Percentiles rank a stretch among this genome's conserved stretches.
These are phyloP conservation scores for Nematocida parisii DNA, from an alignment of 371 early-diverging fungal species.

Conservation along the genomic window DNA sequence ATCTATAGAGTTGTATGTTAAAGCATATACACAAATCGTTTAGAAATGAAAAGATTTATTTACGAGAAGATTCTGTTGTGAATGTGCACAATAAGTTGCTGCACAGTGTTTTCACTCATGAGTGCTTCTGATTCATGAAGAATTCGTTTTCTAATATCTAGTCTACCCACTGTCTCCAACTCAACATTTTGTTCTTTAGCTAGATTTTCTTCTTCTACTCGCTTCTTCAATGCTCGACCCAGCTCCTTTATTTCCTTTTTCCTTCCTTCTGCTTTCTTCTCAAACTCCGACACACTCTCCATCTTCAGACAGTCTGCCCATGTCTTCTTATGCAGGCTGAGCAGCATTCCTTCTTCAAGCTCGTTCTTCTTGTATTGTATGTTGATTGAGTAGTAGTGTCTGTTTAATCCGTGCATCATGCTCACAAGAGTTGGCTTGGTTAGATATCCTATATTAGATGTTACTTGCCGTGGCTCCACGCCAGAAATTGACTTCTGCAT, in stretches of 20 bases:
- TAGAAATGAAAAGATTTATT: slow-evolving; percentile 29
- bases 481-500: slow-evolving; percentile 80
- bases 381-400: slow-evolving; percentile 96
- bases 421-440: slow-evolving; percentile 93
- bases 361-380: slow-evolving; percentile 97
- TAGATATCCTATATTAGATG: slow-evolving; percentile 96
- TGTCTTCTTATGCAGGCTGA: slow-evolving; percentile 93
- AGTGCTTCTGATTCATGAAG: slow-evolving; percentile 64
- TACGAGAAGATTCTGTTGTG: slow-evolving; percentile 65
- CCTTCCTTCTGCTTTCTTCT: slow-evolving; percentile 68
- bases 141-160: slow-evolving; percentile 67
- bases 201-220: slow-evolving; percentile 62
- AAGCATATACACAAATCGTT: too few relatives aligned
- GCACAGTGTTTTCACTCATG: slow-evolving; percentile 64
- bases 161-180: slow-evolving; percentile 65
- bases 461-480: slow-evolving; percentile 94
- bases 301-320: slow-evolving; percentile 93
- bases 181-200: slow-evolving; percentile 64
- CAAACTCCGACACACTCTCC: slow-evolving; percentile 74
- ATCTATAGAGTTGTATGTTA: too few relatives aligned
- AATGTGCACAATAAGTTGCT: slow-evolving; percentile 66
- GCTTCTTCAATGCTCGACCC: slow-evolving; percentile 62
- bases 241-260: slow-evolving; percentile 70
- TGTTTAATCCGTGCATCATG: slow-evolving; percentile 94
- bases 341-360: slow-evolving; percentile 94